These are phyloP conservation scores for Hypomyces rosellus DNA, from an alignment of 2,329 filamentous ascomycete genomes.

Conservation along the genomic window DNA sequence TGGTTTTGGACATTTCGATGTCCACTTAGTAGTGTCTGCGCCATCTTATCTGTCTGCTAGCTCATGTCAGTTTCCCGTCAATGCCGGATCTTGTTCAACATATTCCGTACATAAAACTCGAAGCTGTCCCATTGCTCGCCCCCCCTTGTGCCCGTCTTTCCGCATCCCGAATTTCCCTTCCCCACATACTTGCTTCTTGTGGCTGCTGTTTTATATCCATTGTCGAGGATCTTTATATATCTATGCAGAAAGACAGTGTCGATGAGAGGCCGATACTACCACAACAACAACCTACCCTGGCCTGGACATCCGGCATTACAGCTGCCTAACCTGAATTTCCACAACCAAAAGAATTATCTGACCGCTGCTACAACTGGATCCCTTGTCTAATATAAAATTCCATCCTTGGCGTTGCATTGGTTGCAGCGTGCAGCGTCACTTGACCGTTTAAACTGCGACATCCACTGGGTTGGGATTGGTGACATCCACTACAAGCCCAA, in stretches of 20 bases:
- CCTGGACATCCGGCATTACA: too few species aligned
- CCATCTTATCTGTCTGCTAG: too few species aligned
- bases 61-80: background rate
- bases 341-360: too few species aligned
- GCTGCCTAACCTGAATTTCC: too few species aligned
- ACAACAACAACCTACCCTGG: too few species aligned
- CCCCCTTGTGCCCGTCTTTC: background rate
- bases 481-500: conserved; percentile 3
- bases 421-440: conserved; percentile 4
- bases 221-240: background rate
- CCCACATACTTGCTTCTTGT: background rate
- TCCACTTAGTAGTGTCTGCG: too few species aligned
- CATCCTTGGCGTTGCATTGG: background rate
- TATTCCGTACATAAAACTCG: background rate
- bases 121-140: background rate
- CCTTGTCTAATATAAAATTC: background rate
- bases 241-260: too few species aligned
- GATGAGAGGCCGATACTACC: too few species aligned
- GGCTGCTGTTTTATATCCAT: background rate
- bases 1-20: too few species aligned
- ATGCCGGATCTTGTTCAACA: background rate
- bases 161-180: background rate
- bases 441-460: conserved; percentile 9
- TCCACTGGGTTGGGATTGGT: conserved; percentile 10
- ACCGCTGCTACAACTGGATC: background rate